These are phyloP conservation scores for Setaria italica DNA, from an alignment of 202 grass and related monocot species.

Conservation along the genomic window DNA sequence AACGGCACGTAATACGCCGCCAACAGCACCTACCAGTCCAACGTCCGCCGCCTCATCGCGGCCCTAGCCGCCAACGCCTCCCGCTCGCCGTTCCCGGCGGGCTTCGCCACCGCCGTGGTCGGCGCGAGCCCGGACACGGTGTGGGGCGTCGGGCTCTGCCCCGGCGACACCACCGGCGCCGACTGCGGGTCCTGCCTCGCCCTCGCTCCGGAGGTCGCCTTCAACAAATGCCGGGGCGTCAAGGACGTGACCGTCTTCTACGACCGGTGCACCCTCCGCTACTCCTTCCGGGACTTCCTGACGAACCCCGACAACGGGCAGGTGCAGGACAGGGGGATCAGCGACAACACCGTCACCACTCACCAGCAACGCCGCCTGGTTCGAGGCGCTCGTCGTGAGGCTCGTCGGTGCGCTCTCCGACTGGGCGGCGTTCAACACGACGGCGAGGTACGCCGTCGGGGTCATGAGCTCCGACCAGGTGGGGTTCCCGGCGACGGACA, in stretches of 20 bases:
- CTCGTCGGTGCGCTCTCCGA: conserved; percentile 33
- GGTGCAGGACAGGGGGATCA: no score
- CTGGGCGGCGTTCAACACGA: conserved; percentile 40
- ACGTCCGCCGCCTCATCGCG: not conserved
- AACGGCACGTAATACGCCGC: not conserved
- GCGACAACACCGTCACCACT: not conserved
- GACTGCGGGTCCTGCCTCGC: conserved; percentile 49
- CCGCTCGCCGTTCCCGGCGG: not conserved
- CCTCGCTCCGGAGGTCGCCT: not conserved
- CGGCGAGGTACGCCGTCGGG: conserved; percentile 31
- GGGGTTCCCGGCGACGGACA: conserved; percentile 10
- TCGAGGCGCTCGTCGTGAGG: not conserved
- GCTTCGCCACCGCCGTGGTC: not conserved
- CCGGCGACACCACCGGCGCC: conserved; percentile 36
- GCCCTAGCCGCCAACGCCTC: conserved; percentile 13
- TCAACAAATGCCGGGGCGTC: not conserved
- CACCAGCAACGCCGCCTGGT: not conserved
- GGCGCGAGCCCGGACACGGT: not conserved
- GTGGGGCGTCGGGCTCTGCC: conserved; percentile 56
- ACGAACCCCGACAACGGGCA: not conserved
- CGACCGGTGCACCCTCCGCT: conserved; percentile 53
- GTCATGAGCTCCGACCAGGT: not conserved
- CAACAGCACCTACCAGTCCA: conserved; percentile 48
- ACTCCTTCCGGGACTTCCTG: conserved; percentile 44
- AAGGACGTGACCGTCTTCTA: conserved; percentile 40